Percentiles rank a stretch among this genome's conserved stretches.
These are phyloP conservation scores for Coprinopsis marcescibilis DNA, from an alignment of 768 basidiomycete species.

Conservation along the genomic window DNA sequence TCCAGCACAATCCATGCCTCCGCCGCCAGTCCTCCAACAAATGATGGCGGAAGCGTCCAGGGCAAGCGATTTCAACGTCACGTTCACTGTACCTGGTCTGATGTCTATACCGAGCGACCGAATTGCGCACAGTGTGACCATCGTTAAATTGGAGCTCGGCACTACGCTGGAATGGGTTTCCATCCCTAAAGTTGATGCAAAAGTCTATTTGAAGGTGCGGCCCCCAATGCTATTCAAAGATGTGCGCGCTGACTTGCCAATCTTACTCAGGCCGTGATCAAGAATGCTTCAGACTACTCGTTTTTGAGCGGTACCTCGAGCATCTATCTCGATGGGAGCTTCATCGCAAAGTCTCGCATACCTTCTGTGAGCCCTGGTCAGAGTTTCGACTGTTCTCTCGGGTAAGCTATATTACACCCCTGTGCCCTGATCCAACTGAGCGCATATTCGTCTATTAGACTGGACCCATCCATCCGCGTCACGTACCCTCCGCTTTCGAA, in stretches of 20 bases:
- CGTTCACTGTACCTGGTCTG: constrained; percentile 34
- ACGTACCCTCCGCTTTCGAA: constrained; percentile 33
- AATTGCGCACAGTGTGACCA: constrained; percentile 33
- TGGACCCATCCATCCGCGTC: constrained; percentile 35
- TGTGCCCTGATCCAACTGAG: too few species aligned
- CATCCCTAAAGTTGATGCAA: constrained; percentile 32
- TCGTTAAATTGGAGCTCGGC: constrained; percentile 28
- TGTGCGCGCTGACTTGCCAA: too few species aligned
- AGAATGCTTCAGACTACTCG: constrained; percentile 49
- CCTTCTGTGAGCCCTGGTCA: constrained; percentile 36
- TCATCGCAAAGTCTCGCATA: constrained; percentile 43
- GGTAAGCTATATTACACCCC: constrained; percentile 23
- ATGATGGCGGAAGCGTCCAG: too few species aligned
- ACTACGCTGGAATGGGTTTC: constrained; percentile 35
- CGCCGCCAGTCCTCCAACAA: too few species aligned
- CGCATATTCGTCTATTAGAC: constrained; percentile 15
- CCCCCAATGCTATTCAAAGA: too few species aligned
- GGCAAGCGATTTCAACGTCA: too few species aligned
- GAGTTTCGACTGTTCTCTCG: constrained; percentile 39
- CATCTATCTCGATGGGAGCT: constrained; percentile 52
- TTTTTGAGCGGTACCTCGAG: constrained; percentile 43
- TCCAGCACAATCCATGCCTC: too few species aligned
- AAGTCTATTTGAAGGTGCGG: constrained; percentile 32
- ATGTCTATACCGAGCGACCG: constrained; percentile 36
- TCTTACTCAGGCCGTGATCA: constrained; percentile 46